These are phyloP conservation scores for Lunasporangiospora selenospora DNA, from an alignment of 192 early-diverging fungal genomes.

Conservation along the genomic window DNA sequence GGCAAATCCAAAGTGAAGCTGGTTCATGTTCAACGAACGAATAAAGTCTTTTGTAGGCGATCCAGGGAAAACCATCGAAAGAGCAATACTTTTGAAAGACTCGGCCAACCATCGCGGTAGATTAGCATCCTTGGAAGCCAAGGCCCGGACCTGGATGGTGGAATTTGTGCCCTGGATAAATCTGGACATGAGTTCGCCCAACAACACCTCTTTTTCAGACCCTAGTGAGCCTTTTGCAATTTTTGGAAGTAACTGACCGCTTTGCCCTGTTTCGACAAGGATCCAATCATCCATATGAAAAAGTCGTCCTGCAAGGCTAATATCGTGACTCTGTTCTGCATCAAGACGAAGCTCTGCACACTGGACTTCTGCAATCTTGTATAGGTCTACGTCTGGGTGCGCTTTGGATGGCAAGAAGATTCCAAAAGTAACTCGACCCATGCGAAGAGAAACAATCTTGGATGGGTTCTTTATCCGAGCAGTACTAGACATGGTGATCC, in stretches of 20 bases:
- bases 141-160: slow-evolving; percentile 39
- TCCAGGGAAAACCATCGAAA: slow-evolving; percentile 38
- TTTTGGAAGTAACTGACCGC: not conserved
- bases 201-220: slow-evolving; percentile 34
- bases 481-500: slow-evolving; percentile 26
- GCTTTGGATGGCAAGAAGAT: slow-evolving; percentile 26
- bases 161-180: slow-evolving; percentile 41
- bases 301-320: slow-evolving; percentile 26
- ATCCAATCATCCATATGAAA: slow-evolving; percentile 46
- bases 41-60: slow-evolving; percentile 37
- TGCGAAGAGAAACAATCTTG: slow-evolving; percentile 12
- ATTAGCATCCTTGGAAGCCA: slow-evolving; percentile 23
- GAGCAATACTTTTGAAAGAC: slow-evolving; percentile 29
- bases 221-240: not conserved
- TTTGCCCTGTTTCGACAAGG: not conserved
- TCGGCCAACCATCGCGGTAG: slow-evolving; percentile 31
- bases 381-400: slow-evolving; percentile 27
- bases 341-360: slow-evolving; percentile 12
- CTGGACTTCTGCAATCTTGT: slow-evolving; percentile 32
- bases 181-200: slow-evolving; percentile 24
- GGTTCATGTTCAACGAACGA: slow-evolving; percentile 19
- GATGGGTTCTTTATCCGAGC: slow-evolving; percentile 41
- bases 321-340: slow-evolving; percentile 13
- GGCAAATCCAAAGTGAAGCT: slow-evolving; percentile 27
- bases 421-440: slow-evolving; percentile 32